A percentile compares a stretch with the other conserved stretches of the same genome.
These are phyloP conservation scores for Trypanosomatidae sp. DNA, from an alignment of 208 protist species.

Conservation along the genomic window DNA sequence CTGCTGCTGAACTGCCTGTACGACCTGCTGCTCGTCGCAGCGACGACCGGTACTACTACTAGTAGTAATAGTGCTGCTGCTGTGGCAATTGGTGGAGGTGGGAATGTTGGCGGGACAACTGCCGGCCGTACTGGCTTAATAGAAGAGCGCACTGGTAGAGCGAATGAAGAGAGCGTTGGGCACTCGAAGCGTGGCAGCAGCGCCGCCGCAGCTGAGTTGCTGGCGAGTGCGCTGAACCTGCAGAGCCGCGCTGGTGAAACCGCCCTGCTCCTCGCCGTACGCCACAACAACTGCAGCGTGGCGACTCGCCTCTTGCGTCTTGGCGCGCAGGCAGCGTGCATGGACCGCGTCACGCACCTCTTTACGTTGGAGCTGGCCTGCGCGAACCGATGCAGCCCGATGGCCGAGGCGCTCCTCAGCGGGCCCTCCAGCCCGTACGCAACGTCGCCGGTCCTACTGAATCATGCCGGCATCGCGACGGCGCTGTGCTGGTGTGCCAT, in stretches of 20 bases:
- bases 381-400: conserved; percentile 54
- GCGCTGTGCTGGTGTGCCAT: conserved; percentile 81
- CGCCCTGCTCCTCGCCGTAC: conserved; percentile 59
- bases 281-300: conserved; percentile 50
- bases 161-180: background rate
- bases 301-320: conserved; percentile 65
- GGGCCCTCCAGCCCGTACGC: conserved; percentile 23
- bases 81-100: background rate
- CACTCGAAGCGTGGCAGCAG: no score
- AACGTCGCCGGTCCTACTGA: conserved; percentile 55
- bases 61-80: no score
- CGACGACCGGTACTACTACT: background rate
- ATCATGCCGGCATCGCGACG: conserved; percentile 71
- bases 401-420: conserved; percentile 55
- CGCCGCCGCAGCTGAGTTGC: no score
- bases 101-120: background rate
- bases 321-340: conserved; percentile 55
- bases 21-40: conserved; percentile 19
- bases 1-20: conserved; percentile 54
- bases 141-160: background rate
- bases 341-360: conserved; percentile 65
- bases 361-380: conserved; percentile 80
- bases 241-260: conserved; percentile 67
- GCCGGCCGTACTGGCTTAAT: background rate
- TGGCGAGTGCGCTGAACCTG: conserved; percentile 58